Evolutionary conservation across 345 rosid species (phyloP).

Genomic region (Eucalyptus microcorys): DNA sequence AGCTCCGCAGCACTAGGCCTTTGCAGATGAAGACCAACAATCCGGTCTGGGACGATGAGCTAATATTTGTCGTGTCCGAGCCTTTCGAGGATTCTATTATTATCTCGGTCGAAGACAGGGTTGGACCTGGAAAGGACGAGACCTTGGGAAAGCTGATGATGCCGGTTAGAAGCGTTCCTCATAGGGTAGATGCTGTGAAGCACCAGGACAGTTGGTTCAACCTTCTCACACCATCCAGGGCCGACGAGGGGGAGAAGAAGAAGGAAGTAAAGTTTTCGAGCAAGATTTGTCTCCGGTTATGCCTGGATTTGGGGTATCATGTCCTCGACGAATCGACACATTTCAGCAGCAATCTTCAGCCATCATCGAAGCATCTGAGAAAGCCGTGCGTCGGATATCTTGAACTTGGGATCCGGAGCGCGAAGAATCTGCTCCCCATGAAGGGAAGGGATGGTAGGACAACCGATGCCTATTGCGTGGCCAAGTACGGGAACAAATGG

Average conservation of each 20-base stretch:
- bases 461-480: conserved; percentile 92
- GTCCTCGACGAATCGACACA: conserved; percentile 92
- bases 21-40: conserved; percentile 32
- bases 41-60: conserved; percentile 79
- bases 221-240: conserved; percentile 37
- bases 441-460: conserved; percentile 66
- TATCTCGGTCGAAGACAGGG: conserved; percentile 59
- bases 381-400: conserved; percentile 69
- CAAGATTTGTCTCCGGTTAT: conserved; percentile 47
- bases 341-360: conserved; percentile 92
- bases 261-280: conserved; percentile 82
- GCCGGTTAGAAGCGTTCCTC: conserved; percentile 32
- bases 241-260: conserved; percentile 48
- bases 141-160: conserved; percentile 44
- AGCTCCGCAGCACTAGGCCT: conserved; percentile 41
- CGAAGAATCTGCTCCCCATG: conserved; percentile 76
- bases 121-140: conserved; percentile 71
- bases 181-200: conserved; percentile 38
- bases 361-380: conserved; percentile 75
- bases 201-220: conserved; percentile 69
- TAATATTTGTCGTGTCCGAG: conserved; percentile 89
- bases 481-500: conserved; percentile 98
- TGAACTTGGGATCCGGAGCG: conserved; percentile 79
- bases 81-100: conserved; percentile 74
- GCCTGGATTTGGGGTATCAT: conserved; percentile 90